Conservation (phyloP, 192 early-diverging fungal species). For the Coemansia sp. region DNA sequence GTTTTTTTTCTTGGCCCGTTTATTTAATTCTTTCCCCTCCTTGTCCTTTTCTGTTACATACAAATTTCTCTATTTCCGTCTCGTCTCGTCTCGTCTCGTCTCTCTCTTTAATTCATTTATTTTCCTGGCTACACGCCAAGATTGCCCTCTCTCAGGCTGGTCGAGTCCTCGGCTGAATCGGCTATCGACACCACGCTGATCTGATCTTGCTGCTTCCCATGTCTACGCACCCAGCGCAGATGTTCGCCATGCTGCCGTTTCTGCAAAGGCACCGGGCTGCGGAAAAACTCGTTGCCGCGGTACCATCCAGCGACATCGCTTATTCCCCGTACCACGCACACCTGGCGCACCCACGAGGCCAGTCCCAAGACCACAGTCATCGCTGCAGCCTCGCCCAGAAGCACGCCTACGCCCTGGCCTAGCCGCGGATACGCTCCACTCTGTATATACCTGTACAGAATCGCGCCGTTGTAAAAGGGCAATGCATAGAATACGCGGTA, state of each 20-base stretch:
- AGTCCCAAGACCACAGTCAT: constrained; percentile 27
- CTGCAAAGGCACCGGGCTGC: constrained; percentile 22
- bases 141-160: constrained; percentile 19
- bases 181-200: background rate
- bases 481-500: constrained; percentile 45
- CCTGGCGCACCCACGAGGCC: constrained; percentile 27
- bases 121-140: constrained; percentile 11
- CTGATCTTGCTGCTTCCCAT: background rate
- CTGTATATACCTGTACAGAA: constrained; percentile 36
- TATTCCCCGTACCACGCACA: constrained; percentile 11
- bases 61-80: background rate
- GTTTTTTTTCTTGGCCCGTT: no score
- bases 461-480: constrained; percentile 54
- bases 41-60: background rate
- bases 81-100: no score
- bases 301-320: constrained; percentile 29
- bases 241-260: constrained; percentile 3
- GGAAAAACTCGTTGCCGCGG: constrained; percentile 22
- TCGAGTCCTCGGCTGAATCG: constrained; percentile 2
- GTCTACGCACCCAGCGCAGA: no score
- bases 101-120: no score
- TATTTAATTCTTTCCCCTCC: no score
- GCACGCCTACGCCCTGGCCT: constrained; percentile 36
- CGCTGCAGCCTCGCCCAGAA: constrained; percentile 43
- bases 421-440: constrained; percentile 46